phyloP scores from a whole-genome alignment of 1,284 basidiomycete genomes.

The Melampsora abietis-canadensis region DNA sequence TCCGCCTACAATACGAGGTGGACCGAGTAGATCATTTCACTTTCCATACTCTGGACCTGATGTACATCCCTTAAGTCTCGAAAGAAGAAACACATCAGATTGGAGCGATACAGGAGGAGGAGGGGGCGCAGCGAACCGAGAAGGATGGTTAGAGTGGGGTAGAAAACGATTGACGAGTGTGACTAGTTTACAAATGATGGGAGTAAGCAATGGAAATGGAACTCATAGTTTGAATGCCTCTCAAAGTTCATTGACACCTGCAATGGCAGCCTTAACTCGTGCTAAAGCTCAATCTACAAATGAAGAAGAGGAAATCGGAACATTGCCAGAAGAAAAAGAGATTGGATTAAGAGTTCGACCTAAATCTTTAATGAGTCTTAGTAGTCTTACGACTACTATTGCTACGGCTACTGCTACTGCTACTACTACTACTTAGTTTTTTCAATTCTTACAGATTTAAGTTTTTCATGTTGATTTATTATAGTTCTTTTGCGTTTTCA shows the following conservation, averaged over 20 bases:
- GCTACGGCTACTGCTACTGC: too few relatives aligned
- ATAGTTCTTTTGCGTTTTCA: too few relatives aligned
- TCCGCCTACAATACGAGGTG: slow-evolving; percentile 6
- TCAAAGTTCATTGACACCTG: slow-evolving; percentile 20
- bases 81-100: slow-evolving; percentile 4
- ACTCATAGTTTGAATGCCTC: not conserved
- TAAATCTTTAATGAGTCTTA: not conserved
- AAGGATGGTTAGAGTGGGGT: slow-evolving; percentile 43
- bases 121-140: not conserved
- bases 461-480: too few relatives aligned
- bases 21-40: slow-evolving; percentile 11
- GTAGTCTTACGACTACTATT: not conserved
- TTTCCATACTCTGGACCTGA: slow-evolving; percentile 14
- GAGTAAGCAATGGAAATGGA: not conserved
- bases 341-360: not conserved
- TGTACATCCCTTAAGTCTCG: slow-evolving; percentile 6
- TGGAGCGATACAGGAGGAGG: slow-evolving; percentile 1
- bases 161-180: slow-evolving; percentile 43
- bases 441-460: too few relatives aligned
- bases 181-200: slow-evolving; percentile 36
- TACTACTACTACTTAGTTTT: too few relatives aligned
- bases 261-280: slow-evolving; percentile 38
- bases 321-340: not conserved
- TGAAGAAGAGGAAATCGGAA: not conserved
- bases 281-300: slow-evolving; percentile 12